Evolutionary conservation across 2,329 filamentous ascomycete species (phyloP).

Genomic region (Clarireedia monteithiana): DNA sequence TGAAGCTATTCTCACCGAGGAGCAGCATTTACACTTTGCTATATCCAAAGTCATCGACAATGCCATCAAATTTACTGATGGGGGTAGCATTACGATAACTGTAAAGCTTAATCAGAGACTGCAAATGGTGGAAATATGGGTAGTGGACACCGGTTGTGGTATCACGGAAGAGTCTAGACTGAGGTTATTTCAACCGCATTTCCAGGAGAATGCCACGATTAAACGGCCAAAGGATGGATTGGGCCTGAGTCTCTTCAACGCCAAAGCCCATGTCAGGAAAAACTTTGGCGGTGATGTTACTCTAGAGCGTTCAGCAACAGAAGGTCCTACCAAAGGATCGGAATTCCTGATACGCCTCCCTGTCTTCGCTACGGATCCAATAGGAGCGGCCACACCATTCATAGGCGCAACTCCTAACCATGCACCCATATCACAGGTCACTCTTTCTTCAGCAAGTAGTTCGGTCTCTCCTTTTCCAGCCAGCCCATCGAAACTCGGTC

Average conservation of each 20-base stretch:
- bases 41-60: conserved; percentile 44
- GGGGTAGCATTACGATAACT: conserved; percentile 52
- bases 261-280: conserved; percentile 61
- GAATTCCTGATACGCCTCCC: conserved; percentile 64
- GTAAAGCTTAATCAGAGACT: conserved; percentile 44
- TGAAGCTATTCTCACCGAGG: conserved; percentile 38
- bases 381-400: conserved; percentile 3
- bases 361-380: conserved; percentile 18
- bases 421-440: conserved; percentile 5
- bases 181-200: conserved; percentile 62
- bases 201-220: conserved; percentile 59
- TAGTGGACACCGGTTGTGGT: conserved; percentile 60
- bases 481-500: neutral
- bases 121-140: conserved; percentile 51
- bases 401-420: conserved; percentile 6
- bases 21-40: conserved; percentile 42
- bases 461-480: conserved; percentile 4
- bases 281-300: conserved; percentile 57
- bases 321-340: conserved; percentile 52
- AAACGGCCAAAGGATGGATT: conserved; percentile 61
- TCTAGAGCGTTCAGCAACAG: conserved; percentile 54
- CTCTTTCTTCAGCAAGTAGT: neutral
- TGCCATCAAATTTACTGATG: conserved; percentile 64
- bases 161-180: conserved; percentile 60
- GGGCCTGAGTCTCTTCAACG: conserved; percentile 62